phyloP scores from a whole-genome alignment of 495 filamentous ascomycete genomes.

The Talaromyces nanjingensis region DNA sequence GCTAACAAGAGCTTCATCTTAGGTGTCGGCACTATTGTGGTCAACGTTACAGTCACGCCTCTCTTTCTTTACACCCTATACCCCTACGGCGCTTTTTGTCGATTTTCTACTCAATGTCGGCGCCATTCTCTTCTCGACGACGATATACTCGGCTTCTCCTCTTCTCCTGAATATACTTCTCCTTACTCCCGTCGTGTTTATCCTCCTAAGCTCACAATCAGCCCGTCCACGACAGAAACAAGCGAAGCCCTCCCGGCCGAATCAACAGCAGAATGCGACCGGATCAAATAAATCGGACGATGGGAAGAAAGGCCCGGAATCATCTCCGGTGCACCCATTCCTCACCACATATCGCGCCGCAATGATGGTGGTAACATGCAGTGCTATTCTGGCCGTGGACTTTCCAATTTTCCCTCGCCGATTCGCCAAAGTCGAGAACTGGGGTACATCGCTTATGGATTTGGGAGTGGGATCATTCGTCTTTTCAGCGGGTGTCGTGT shows the following conservation, averaged over 20 bases:
- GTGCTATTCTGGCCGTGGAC: constrained; percentile 95
- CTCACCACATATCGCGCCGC: constrained; percentile 81
- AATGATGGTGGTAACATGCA: constrained; percentile 90
- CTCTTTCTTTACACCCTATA: constrained; percentile 74
- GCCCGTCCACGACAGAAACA: constrained; percentile 45
- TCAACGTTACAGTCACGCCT: constrained; percentile 83
- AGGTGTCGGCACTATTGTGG: constrained; percentile 83
- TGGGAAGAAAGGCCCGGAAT: constrained; percentile 23
- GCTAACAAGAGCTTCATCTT: constrained; percentile 3
- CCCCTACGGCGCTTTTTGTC: constrained; percentile 54
- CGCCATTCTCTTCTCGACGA: constrained; percentile 75
- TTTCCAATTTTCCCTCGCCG: constrained; percentile 88
- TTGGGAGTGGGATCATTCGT: constrained; percentile 96
- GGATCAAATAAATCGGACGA: not conserved
- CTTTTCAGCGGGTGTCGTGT: constrained; percentile 90
- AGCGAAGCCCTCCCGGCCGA: constrained; percentile 40
- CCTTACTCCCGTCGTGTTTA: constrained; percentile 56
- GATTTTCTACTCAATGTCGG: constrained; percentile 86
- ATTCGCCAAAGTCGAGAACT: constrained; percentile 96
- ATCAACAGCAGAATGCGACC: constrained; percentile 18
- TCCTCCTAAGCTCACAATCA: constrained; percentile 45
- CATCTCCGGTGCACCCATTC: constrained; percentile 79
- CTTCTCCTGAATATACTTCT: constrained; percentile 71
- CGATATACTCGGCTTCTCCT: constrained; percentile 73
- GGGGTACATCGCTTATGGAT: constrained; percentile 98